These are phyloP conservation scores for Candida broadrunensis DNA, from an alignment of 805 yeast genomes.

Conservation along the genomic window DNA sequence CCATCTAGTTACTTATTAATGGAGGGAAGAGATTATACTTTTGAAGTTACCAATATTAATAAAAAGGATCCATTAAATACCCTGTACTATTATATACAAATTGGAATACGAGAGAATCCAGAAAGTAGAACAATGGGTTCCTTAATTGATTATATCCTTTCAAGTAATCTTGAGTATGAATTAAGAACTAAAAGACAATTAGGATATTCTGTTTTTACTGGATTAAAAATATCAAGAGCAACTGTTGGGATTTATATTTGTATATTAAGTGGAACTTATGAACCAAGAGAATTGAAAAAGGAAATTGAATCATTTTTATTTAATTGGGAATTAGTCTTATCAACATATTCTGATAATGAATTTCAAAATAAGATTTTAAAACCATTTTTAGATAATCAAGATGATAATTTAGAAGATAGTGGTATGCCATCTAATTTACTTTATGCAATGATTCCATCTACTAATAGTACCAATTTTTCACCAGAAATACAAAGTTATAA, in stretches of 20 bases:
- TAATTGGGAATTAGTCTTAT: conserved; percentile 35
- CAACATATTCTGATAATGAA: conserved; percentile 23
- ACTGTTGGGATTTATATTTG: conserved; percentile 59
- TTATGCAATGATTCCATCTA: conserved; percentile 20
- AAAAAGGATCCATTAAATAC: conserved; percentile 50
- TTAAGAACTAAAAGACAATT: conserved; percentile 55
- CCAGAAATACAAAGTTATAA: conserved; percentile 11
- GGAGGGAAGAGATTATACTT: conserved; percentile 16
- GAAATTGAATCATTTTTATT: conserved; percentile 48
- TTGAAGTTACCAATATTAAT: conserved; percentile 28
- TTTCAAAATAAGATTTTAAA: conserved; percentile 33
- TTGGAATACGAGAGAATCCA: conserved; percentile 44
- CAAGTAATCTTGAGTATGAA: conserved; percentile 41
- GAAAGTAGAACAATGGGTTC: conserved; percentile 38
- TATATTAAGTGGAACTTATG: conserved; percentile 49
- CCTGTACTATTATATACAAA: conserved; percentile 53
- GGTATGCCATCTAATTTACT: conserved; percentile 15
- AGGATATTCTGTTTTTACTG: conserved; percentile 63
- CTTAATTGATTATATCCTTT: conserved; percentile 46
- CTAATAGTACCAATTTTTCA: conserved; percentile 23
- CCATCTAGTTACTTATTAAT: conserved; percentile 34
- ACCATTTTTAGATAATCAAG: conserved; percentile 30
- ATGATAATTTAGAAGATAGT: conserved; percentile 2
- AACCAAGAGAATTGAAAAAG: conserved; percentile 37
- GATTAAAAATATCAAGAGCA: conserved; percentile 47